Conservation (phyloP, 148 eudicot species). For the Fagopyrum esculentum region DNA sequence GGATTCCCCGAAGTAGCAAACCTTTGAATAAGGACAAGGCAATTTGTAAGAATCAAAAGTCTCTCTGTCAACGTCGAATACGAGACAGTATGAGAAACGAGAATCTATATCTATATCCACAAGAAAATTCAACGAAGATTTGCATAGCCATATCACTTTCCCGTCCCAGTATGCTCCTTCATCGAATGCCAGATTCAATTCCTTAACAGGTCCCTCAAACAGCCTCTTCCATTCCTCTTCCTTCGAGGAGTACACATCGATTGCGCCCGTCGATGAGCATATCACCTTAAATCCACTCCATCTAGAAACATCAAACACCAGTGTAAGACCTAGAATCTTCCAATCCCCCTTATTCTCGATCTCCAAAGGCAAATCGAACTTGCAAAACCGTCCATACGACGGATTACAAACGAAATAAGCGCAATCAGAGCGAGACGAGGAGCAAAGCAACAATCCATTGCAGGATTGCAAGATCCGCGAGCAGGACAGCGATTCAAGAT, state of each 20-base stretch:
- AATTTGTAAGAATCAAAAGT: background rate
- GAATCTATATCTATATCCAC: no score
- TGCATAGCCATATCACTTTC: background rate
- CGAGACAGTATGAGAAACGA: background rate
- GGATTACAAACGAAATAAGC: slow-evolving; percentile 7
- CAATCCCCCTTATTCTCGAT: background rate
- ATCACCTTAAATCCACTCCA: slow-evolving; percentile 10
- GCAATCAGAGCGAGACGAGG: background rate
- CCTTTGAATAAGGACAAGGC: background rate
- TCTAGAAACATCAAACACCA: background rate
- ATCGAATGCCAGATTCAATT: background rate
- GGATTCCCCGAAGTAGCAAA: slow-evolving; percentile 9
- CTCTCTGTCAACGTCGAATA: background rate
- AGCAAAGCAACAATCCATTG: slow-evolving; percentile 4
- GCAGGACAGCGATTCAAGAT: slow-evolving; percentile 1
- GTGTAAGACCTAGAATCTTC: background rate
- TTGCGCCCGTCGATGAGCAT: background rate
- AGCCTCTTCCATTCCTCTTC: background rate
- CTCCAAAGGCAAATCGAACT: background rate
- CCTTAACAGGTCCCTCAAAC: background rate
- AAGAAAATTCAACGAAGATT: no score
- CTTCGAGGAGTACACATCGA: background rate
- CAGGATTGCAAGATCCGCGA: background rate
- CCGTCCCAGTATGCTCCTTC: background rate
- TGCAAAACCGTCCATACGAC: background rate